Conservation (phyloP, 179 eudicot genomes). For the Corrigiola litoralis region DNA sequence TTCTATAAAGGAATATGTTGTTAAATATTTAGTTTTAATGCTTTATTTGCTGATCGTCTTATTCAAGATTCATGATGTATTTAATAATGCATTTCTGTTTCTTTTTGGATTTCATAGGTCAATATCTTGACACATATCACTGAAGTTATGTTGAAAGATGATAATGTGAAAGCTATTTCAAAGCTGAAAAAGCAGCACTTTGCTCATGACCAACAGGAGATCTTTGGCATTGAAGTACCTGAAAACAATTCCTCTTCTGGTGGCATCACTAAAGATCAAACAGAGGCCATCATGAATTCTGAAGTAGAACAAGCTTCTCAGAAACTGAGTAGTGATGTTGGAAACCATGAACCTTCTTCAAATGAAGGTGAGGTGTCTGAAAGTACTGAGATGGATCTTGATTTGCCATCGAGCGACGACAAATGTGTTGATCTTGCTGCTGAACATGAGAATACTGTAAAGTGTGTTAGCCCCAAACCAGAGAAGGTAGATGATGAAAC, state of each 20-base stretch:
- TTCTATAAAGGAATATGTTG: no score
- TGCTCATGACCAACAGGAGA: constrained; percentile 38
- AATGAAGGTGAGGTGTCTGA: not conserved
- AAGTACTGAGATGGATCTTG: not conserved
- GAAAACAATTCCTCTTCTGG: no score
- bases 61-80: no score
- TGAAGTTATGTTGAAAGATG: constrained; percentile 21
- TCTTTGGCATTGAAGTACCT: constrained; percentile 21
- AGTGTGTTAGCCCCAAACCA: not conserved
- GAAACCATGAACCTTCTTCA: no score
- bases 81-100: not conserved
- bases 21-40: no score
- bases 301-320: not conserved
- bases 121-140: constrained; percentile 63
- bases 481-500: not conserved
- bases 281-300: not conserved
- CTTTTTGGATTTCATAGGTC: constrained; percentile 33
- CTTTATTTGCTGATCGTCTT: not conserved
- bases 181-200: constrained; percentile 26
- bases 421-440: not conserved
- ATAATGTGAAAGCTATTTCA: constrained; percentile 14
- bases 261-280: no score
- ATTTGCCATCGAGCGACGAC: not conserved
- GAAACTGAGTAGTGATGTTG: no score
- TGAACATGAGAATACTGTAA: constrained; percentile 4